A percentile compares a stretch with the other conserved stretches of the same genome.
Evolutionary conservation across 495 filamentous ascomycete species (phyloP).

Genomic region (Penicillium taxi): DNA sequence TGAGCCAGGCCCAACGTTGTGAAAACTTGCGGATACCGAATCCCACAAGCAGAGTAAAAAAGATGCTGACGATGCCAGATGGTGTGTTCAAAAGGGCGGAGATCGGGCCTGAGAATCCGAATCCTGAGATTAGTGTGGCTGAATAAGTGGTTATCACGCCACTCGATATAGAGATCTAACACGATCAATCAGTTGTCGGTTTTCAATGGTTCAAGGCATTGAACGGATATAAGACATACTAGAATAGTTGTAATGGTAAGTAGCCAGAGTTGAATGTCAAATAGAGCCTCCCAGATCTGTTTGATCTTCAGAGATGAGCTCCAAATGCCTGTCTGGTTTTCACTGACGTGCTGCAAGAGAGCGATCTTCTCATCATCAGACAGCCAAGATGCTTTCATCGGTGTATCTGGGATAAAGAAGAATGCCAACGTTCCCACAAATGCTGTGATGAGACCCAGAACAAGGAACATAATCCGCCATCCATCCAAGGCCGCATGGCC

Average conservation of each 20-base stretch:
- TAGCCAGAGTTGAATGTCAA: slow-evolving; percentile 32
- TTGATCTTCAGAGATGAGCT: slow-evolving; percentile 33
- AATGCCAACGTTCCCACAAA: slow-evolving; percentile 44
- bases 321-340: slow-evolving; percentile 52
- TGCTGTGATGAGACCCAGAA: slow-evolving; percentile 52
- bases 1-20: slow-evolving; percentile 45
- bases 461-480: slow-evolving; percentile 60
- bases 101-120: slow-evolving; percentile 45
- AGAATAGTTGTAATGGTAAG: slow-evolving; percentile 29
- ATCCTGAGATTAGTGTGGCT: slow-evolving; percentile 48
- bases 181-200: neutral
- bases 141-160: slow-evolving; percentile 58
- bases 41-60: slow-evolving; percentile 48
- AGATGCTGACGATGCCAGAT: slow-evolving; percentile 51
- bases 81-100: slow-evolving; percentile 59
- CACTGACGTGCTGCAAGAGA: slow-evolving; percentile 32
- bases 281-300: slow-evolving; percentile 26
- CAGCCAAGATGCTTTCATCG: slow-evolving; percentile 50
- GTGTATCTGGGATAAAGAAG: slow-evolving; percentile 50
- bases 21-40: slow-evolving; percentile 34
- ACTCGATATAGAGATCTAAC: slow-evolving; percentile 44
- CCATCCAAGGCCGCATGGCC: slow-evolving; percentile 32
- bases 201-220: neutral
- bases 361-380: slow-evolving; percentile 44
- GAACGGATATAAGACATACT: slow-evolving; percentile 8